These are phyloP conservation scores for Aspergillaceae sp. DNA, from an alignment of 2,329 filamentous ascomycete genomes.

Conservation along the genomic window DNA sequence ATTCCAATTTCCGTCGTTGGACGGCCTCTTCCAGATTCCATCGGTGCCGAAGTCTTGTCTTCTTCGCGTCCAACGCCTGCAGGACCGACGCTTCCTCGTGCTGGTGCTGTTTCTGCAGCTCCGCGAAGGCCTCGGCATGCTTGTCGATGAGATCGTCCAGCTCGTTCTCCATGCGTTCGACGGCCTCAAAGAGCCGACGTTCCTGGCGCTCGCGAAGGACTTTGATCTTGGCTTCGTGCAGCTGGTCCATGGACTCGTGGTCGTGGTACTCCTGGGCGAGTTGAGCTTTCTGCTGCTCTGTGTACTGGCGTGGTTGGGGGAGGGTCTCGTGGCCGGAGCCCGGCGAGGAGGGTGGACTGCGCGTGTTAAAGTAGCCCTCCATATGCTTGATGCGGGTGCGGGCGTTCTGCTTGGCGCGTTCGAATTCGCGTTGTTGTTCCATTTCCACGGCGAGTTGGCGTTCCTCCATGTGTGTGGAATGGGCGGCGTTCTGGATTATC, in stretches of 20 bases:
- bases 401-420: slow-evolving; percentile 35
- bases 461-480: slow-evolving; percentile 32
- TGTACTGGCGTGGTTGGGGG: slow-evolving; percentile 27
- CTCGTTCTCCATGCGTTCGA: slow-evolving; percentile 32
- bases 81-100: slow-evolving; percentile 23
- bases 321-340: slow-evolving; percentile 13
- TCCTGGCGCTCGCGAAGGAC: slow-evolving; percentile 41
- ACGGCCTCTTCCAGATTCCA: slow-evolving; percentile 39
- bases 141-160: slow-evolving; percentile 26
- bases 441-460: slow-evolving; percentile 38
- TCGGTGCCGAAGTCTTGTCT: slow-evolving; percentile 25
- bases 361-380: slow-evolving; percentile 39
- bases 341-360: slow-evolving; percentile 24
- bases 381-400: slow-evolving; percentile 40
- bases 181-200: slow-evolving; percentile 30
- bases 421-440: slow-evolving; percentile 37
- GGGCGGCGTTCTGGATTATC: slow-evolving; percentile 25
- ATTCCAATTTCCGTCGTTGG: slow-evolving; percentile 30
- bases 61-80: slow-evolving; percentile 26
- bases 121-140: slow-evolving; percentile 23
- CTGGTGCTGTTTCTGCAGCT: slow-evolving; percentile 28
- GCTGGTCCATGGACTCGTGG: slow-evolving; percentile 35
- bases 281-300: slow-evolving; percentile 35
- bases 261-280: slow-evolving; percentile 38
- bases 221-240: slow-evolving; percentile 39